Percentiles rank a stretch among this genome's conserved stretches.
These are phyloP conservation scores for Starmerella vaccinii DNA, from an alignment of 805 yeast genomes.

Conservation along the genomic window DNA sequence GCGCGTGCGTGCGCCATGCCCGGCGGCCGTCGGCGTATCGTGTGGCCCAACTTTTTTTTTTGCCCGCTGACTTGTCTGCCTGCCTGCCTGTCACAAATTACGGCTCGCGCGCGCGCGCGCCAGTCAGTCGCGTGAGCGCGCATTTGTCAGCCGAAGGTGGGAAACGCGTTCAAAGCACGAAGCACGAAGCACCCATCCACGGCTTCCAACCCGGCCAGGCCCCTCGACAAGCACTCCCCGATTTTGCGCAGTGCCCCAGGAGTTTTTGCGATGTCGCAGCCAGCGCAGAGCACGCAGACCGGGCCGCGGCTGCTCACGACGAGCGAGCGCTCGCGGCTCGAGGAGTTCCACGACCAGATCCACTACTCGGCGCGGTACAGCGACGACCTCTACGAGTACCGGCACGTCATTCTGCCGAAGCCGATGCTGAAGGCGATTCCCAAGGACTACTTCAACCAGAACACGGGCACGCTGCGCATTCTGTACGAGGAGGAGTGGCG, in stretches of 20 bases:
- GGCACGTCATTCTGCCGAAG: constrained; percentile 96
- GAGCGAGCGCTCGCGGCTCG: constrained; percentile 71
- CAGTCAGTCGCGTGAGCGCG: not conserved
- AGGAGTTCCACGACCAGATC: constrained; percentile 86
- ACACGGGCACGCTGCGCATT: constrained; percentile 86
- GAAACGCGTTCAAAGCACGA: too few relatives aligned
- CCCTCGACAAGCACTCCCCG: too few relatives aligned
- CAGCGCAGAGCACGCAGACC: constrained; percentile 6
- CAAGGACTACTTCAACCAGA: constrained; percentile 82
- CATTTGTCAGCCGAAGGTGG: constrained; percentile 3
- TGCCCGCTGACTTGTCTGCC: not conserved
- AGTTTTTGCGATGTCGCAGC: constrained; percentile 13
- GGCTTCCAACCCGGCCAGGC: too few relatives aligned
- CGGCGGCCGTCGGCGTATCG: not conserved
- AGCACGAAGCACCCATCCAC: not conserved
- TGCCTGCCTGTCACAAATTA: constrained; percentile 1
- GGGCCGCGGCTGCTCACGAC: constrained; percentile 61
- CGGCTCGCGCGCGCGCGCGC: too few relatives aligned
- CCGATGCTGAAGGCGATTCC: constrained; percentile 92
- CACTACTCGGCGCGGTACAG: constrained; percentile 85
- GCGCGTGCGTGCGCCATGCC: too few relatives aligned
- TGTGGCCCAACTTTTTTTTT: not conserved
- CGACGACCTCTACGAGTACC: constrained; percentile 83
- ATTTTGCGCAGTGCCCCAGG: not conserved
- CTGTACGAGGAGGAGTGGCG: constrained; percentile 96